Percentiles rank a stretch among this genome's conserved stretches.
Conservation (phyloP, 148 eudicot genomes). For the Nyssa sinensis region DNA sequence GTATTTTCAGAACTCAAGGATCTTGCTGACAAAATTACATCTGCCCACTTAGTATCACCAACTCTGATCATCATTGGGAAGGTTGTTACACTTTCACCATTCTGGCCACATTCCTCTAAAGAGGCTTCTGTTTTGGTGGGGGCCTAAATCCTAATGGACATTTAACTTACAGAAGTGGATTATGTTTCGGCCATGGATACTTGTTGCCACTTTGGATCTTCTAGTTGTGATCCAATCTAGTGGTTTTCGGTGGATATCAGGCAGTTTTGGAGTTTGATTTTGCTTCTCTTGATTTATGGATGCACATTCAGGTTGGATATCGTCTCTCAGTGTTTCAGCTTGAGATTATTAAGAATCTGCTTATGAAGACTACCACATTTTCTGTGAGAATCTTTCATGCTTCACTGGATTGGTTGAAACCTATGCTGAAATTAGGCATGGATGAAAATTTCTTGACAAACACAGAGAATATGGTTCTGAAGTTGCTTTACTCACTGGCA, state of each 20-base stretch:
- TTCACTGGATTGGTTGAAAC: not conserved
- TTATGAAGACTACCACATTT: not conserved
- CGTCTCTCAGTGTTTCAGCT: not conserved
- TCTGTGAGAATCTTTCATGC: not conserved
- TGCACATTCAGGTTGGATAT: not conserved
- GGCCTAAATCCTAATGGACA: slow-evolving; percentile 23
- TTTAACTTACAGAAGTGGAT: not conserved
- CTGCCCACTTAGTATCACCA: slow-evolving; percentile 68
- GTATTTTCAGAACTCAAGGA: slow-evolving; percentile 76
- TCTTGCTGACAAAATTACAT: slow-evolving; percentile 61
- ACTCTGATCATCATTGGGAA: slow-evolving; percentile 90
- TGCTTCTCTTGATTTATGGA: not conserved
- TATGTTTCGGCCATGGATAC: not conserved
- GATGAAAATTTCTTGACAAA: not conserved
- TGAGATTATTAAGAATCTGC: not conserved
- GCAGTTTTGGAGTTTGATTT: not conserved
- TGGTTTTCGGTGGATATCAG: not conserved
- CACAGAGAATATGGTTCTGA: not conserved
- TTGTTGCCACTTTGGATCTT: slow-evolving; percentile 7
- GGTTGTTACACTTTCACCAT: slow-evolving; percentile 88
- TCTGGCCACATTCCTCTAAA: slow-evolving; percentile 55
- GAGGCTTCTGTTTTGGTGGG: slow-evolving; percentile 29
- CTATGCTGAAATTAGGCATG: not conserved
- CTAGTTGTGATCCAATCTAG: not conserved
- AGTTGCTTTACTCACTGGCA: not conserved